Conservation (phyloP, 73 alveolate genomes). For the Symbiodinium natans region DNA sequence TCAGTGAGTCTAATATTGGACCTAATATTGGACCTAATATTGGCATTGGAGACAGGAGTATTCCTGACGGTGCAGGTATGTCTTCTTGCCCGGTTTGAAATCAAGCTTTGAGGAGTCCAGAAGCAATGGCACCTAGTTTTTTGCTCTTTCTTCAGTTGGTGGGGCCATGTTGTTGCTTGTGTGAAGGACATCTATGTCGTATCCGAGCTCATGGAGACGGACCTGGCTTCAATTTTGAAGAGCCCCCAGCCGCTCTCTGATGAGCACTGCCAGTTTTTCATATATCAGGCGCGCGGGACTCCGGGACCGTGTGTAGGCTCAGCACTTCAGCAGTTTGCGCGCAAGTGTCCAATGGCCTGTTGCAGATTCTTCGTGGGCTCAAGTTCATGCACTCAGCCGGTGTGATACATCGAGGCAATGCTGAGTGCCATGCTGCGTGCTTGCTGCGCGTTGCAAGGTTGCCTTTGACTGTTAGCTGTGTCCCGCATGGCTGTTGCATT, state of each 20-base stretch:
- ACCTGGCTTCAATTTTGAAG: constrained; percentile 97
- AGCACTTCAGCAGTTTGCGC: too few species aligned
- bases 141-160: too few species aligned
- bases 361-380: constrained; percentile 96
- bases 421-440: too few species aligned
- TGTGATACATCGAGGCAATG: constrained; percentile 75
- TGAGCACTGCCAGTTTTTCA: constrained; percentile 98
- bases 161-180: not conserved
- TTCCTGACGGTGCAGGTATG: constrained; percentile 1
- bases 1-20: too few species aligned
- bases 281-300: constrained; percentile 96
- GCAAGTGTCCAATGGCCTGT: too few species aligned
- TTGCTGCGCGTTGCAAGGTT: too few species aligned
- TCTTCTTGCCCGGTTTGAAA: constrained; percentile 71
- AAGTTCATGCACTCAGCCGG: constrained; percentile 93
- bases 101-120: constrained; percentile 49
- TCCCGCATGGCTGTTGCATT: not conserved
- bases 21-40: too few species aligned
- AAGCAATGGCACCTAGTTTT: not conserved
- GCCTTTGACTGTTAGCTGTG: too few species aligned
- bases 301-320: not conserved
- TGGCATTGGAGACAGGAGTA: too few species aligned
- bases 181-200: constrained; percentile 97
- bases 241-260: constrained; percentile 98
- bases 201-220: constrained; percentile 99